Conservation (phyloP, 2,329 filamentous ascomycete genomes). For the Fusarium redolens region DNA sequence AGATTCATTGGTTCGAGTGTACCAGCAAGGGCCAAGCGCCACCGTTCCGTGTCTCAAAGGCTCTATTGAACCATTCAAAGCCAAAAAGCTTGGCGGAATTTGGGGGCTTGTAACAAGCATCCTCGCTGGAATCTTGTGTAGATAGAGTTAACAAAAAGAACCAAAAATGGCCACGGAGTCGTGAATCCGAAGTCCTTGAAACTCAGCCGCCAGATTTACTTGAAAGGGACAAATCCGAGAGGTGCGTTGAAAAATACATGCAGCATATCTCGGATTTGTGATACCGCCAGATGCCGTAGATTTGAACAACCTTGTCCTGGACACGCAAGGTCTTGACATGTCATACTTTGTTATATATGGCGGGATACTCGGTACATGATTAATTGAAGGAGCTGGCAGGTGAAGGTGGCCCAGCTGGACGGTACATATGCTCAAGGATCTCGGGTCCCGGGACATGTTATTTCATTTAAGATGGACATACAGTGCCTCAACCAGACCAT, state of each 20-base stretch:
- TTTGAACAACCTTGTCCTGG: conserved; percentile 13
- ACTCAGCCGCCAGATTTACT: conserved; percentile 19
- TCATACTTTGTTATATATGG: conserved; percentile 6
- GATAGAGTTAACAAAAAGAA: neutral
- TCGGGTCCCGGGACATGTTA: conserved; percentile 25
- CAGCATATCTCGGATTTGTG: conserved; percentile 24
- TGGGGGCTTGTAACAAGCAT: conserved; percentile 11
- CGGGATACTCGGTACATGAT: conserved; percentile 25
- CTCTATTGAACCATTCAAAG: conserved; percentile 18
- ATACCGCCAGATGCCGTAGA: conserved; percentile 28
- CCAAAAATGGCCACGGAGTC: conserved; percentile 23
- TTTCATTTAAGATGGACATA: conserved; percentile 20
- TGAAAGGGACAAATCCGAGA: conserved; percentile 33
- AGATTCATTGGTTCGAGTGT: conserved; percentile 12
- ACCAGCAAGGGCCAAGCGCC: conserved; percentile 34
- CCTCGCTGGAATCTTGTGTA: conserved; percentile 9
- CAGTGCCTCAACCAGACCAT: conserved; percentile 33
- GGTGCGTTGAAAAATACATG: conserved; percentile 30
- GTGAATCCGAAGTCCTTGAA: conserved; percentile 32
- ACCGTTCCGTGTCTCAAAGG: conserved; percentile 31
- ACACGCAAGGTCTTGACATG: conserved; percentile 33
- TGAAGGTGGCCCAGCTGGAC: conserved; percentile 24
- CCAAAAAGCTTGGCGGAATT: conserved; percentile 29
- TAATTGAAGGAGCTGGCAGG: conserved; percentile 3
- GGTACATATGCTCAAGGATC: conserved; percentile 36